Conservation (phyloP, 2,329 filamentous ascomycete genomes). For the Hirsutella rhossiliensis region DNA sequence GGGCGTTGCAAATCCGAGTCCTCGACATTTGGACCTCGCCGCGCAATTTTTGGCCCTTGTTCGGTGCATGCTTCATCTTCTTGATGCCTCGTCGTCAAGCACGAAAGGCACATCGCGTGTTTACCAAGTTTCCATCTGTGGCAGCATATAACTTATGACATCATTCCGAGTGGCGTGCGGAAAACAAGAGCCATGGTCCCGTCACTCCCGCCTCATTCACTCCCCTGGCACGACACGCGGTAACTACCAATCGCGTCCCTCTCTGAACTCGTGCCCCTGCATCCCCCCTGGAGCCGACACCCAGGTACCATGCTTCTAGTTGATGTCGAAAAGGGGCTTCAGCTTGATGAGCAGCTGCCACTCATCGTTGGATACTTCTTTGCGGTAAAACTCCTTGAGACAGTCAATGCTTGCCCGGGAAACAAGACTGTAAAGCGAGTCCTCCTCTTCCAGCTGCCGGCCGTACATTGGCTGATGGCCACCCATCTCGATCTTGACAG, state of each 20-base stretch:
- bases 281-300: neutral
- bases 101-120: no score
- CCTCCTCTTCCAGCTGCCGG: conserved; percentile 85
- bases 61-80: no score
- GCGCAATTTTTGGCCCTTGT: no score
- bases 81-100: no score
- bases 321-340: conserved; percentile 87
- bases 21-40: no score
- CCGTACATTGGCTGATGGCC: conserved; percentile 88
- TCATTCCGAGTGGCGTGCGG: no score
- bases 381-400: conserved; percentile 88
- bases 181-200: no score
- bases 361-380: conserved; percentile 82
- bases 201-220: no score
- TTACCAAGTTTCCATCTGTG: no score
- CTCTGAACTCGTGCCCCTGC: neutral
- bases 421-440: conserved; percentile 78
- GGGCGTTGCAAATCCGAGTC: no score
- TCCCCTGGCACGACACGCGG: no score
- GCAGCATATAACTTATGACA: no score
- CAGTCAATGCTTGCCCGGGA: conserved; percentile 84
- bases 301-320: conserved; percentile 34
- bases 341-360: conserved; percentile 92
- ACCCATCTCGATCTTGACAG: conserved; percentile 93
- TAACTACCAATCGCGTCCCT: neutral